Evolutionary conservation across 306 rosid genomes (phyloP), one percentile per base, ranked within the genome.

Genomic region (Dalbergia cochinchinensis): DNA sequence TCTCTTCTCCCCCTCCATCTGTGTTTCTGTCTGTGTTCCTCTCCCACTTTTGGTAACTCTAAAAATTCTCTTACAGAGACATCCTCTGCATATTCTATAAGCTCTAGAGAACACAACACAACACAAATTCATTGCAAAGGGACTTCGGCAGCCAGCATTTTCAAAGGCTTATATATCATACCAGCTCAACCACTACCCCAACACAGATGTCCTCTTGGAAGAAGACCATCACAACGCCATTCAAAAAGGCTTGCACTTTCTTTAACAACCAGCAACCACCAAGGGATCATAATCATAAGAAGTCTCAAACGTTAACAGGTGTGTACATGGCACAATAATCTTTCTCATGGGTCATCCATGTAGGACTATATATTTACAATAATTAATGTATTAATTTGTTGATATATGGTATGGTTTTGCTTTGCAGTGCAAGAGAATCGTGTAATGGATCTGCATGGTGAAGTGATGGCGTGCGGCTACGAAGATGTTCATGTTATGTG

Each of bases 401-500:
- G 81, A 41, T 73, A 11, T 42, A 47, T 47, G 8, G 51, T 63
- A 18, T 5, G 62, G 15, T 4, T 33, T 8, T 61, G 68, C 26
- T 39, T 31, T 68, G 65, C 86, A 92, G 98, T 84, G 72, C 81
- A 79, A 80, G 98, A 87, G 84, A 91, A 76, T 31, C 65, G 88
- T 65, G 86, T 81, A 11, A 86, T 73, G 88, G 93, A 90, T 87
- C 94, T 92, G 14, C 98, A 92, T 0, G 97, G 97, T 7, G 98
- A 94, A 83, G 98, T 94, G 58, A 91, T 94, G 98, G 97, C 98
- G 6, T 94, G 98, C 39, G 92, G 88, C 1, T 94, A 94, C 55
- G 97, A 94, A 86, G 98, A 94, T 81, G 97, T 94, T 71, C 97
- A 92, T 70, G 98, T 94, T 1, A 94, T 94, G 98, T 94, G 98